Evolutionary conservation across 495 filamentous ascomycete genomes (phyloP).

Genomic region (Penicillium turbatum): DNA sequence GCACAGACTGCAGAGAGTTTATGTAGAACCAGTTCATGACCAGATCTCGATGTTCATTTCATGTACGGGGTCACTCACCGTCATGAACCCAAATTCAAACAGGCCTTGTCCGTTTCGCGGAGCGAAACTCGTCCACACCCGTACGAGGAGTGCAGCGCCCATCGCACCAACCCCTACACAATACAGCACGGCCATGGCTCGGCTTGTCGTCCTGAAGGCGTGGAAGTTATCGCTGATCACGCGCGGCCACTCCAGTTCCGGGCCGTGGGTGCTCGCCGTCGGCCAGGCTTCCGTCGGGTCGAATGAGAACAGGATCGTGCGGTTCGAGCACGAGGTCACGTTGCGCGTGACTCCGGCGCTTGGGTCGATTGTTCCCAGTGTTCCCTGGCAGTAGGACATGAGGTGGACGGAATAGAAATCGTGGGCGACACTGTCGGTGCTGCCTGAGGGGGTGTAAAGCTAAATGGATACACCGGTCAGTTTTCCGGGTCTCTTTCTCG

Average conservation of each 20-base stretch:
- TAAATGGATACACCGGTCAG: conserved; percentile 3
- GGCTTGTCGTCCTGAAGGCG: conserved; percentile 40
- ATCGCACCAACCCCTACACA: conserved; percentile 56
- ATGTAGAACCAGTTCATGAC: neutral
- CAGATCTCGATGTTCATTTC: neutral
- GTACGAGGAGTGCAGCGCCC: conserved; percentile 50
- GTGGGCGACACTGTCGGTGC: conserved; percentile 53
- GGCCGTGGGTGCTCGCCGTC: conserved; percentile 51
- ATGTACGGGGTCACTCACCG: conserved; percentile 25
- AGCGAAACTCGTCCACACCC: conserved; percentile 11
- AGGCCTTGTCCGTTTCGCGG: conserved; percentile 16
- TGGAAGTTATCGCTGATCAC: conserved; percentile 57
- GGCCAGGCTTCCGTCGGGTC: conserved; percentile 55
- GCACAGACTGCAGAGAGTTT: neutral
- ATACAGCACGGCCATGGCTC: conserved; percentile 62
- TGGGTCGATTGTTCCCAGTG: conserved; percentile 35
- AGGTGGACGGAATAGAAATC: conserved; percentile 73
- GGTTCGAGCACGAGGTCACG: conserved; percentile 58
- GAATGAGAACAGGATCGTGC: conserved; percentile 51
- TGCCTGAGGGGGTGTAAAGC: conserved; percentile 40
- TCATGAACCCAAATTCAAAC: conserved; percentile 27
- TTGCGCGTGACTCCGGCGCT: conserved; percentile 44
- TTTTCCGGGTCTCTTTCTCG: neutral
- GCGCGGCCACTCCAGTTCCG: conserved; percentile 57
- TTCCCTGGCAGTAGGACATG: conserved; percentile 66